Percentiles rank a stretch among this genome's conserved stretches.
These are phyloP conservation scores for Anisodus tanguticus DNA, from an alignment of 257 asterid species.

Conservation along the genomic window DNA sequence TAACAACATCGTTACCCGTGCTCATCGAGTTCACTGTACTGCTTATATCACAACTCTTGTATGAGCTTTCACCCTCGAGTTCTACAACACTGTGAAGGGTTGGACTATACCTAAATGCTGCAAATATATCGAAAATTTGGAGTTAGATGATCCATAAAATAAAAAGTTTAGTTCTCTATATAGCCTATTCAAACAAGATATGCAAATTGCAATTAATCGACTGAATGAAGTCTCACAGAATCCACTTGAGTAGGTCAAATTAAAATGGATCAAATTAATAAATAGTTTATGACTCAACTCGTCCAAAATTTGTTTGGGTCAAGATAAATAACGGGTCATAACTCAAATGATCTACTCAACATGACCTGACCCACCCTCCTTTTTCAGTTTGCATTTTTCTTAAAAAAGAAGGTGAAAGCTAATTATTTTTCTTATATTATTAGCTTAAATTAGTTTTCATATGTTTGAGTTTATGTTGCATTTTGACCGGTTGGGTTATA, in stretches of 20 bases:
- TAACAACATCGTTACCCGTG: constrained; percentile 61
- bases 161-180: neutral
- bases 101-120: constrained; percentile 73
- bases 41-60: constrained; percentile 62
- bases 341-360: neutral
- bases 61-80: constrained; percentile 63
- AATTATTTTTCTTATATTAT: neutral
- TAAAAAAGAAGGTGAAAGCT: neutral
- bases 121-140: neutral
- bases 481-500: neutral
- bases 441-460: neutral
- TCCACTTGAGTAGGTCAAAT: neutral
- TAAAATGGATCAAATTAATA: too few relatives aligned
- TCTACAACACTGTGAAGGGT: constrained; percentile 78
- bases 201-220: too few relatives aligned
- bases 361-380: neutral
- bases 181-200: neutral
- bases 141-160: neutral
- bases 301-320: neutral
- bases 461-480: neutral
- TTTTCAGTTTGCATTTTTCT: too few relatives aligned
- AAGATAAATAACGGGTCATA: neutral
- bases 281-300: neutral
- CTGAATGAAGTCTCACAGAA: neutral
- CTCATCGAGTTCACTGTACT: constrained; percentile 52